These are phyloP conservation scores for Aspergillus fructus DNA, from an alignment of 2,329 filamentous ascomycete species.

Conservation along the genomic window DNA sequence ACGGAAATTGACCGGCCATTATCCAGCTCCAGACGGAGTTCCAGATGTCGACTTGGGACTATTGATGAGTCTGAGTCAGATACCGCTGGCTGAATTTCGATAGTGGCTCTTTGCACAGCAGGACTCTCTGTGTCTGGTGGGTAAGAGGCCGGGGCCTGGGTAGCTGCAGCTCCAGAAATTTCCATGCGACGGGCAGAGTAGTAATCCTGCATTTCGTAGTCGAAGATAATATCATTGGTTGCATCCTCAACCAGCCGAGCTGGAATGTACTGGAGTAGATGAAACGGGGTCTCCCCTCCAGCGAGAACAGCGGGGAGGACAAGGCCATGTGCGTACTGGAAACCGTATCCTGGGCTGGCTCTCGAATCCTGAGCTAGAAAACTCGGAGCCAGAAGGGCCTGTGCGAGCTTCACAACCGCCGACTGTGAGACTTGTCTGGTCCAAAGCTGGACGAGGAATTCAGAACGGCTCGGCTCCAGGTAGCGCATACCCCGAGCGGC, in stretches of 20 bases:
- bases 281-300: conserved; percentile 14
- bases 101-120: background rate
- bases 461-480: conserved; percentile 10
- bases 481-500: conserved; percentile 16
- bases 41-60: background rate
- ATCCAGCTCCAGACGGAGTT: conserved; percentile 6
- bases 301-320: conserved; percentile 22
- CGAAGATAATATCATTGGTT: conserved; percentile 14
- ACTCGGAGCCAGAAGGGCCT: conserved; percentile 11
- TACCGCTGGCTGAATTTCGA: background rate
- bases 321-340: conserved; percentile 23
- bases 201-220: conserved; percentile 22
- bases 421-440: conserved; percentile 18
- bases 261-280: conserved; percentile 24
- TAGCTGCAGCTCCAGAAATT: background rate
- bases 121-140: background rate
- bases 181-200: background rate
- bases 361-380: too few relatives aligned
- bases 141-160: background rate
- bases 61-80: background rate
- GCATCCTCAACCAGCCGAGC: conserved; percentile 11
- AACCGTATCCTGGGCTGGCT: conserved; percentile 18
- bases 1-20: conserved; percentile 12
- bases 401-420: conserved; percentile 10
- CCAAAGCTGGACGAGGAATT: conserved; percentile 18